phyloP scores from a whole-genome alignment of 148 eudicot species.

The Silene conica region DNA sequence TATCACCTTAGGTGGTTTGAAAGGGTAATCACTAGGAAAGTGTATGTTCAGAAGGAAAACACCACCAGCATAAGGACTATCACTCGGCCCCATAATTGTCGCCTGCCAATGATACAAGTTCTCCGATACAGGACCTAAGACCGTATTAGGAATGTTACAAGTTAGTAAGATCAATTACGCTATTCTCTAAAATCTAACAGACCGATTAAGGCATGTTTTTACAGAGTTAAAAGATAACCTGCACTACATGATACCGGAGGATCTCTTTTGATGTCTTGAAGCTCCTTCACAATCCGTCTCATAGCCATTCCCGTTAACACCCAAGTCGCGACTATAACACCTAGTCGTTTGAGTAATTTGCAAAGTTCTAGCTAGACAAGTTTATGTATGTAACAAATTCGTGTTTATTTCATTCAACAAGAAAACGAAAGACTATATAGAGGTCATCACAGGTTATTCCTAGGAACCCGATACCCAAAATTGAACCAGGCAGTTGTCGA shows the following conservation, averaged over 20 bases:
- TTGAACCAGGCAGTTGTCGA: neutral
- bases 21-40: conserved; percentile 59
- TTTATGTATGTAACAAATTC: neutral
- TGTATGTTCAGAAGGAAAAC: conserved; percentile 52
- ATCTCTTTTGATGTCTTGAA: conserved; percentile 54
- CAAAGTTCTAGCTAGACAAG: neutral
- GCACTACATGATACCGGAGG: conserved; percentile 68
- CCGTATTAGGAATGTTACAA: too few species aligned
- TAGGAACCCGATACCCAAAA: neutral
- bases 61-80: conserved; percentile 65
- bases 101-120: conserved; percentile 65
- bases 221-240: conserved; percentile 22
- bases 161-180: too few species aligned
- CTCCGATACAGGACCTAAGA: conserved; percentile 48
- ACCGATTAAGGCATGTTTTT: too few species aligned
- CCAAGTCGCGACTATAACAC: neutral
- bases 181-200: too few species aligned
- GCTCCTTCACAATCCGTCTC: conserved; percentile 58
- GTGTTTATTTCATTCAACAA: neutral
- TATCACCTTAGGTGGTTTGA: conserved; percentile 65
- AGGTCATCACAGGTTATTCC: neutral
- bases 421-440: conserved; percentile 17
- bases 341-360: neutral
- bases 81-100: conserved; percentile 54
- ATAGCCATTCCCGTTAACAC: conserved; percentile 37